These are phyloP conservation scores for Mytilinidion resinicola DNA, from an alignment of 495 filamentous ascomycete genomes.

Conservation along the genomic window DNA sequence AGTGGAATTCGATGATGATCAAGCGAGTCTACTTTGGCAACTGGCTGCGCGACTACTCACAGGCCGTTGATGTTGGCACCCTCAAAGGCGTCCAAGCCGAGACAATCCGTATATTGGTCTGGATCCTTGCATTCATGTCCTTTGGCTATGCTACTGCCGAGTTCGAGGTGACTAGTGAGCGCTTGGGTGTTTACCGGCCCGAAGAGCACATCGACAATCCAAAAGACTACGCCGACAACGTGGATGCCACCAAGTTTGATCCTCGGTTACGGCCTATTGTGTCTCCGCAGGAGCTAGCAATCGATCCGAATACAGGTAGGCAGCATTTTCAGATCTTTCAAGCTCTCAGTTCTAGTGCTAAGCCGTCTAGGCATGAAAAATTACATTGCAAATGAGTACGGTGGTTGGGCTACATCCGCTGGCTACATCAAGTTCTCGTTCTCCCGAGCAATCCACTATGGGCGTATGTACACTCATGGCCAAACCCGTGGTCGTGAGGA, in stretches of 20 bases:
- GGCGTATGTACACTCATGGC: constrained; percentile 76
- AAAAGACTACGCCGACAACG: constrained; percentile 82
- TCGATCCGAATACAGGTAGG: constrained; percentile 66
- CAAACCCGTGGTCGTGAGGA: constrained; percentile 63
- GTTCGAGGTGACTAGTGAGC: constrained; percentile 90
- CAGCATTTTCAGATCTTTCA: neutral
- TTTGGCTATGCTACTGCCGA: constrained; percentile 97
- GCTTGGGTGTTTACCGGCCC: constrained; percentile 85
- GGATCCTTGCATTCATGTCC: constrained; percentile 85
- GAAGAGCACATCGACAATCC: constrained; percentile 95
- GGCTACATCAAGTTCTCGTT: constrained; percentile 87
- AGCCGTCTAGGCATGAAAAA: constrained; percentile 75
- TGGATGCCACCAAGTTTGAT: constrained; percentile 80
- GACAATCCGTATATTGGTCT: constrained; percentile 83
- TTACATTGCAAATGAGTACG: constrained; percentile 88
- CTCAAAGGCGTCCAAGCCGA: constrained; percentile 82
- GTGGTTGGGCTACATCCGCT: constrained; percentile 79
- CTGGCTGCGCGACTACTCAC: constrained; percentile 54
- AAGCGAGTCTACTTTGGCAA: constrained; percentile 86
- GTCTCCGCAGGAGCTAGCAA: constrained; percentile 64
- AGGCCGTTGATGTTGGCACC: constrained; percentile 88
- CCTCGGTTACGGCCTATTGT: constrained; percentile 75
- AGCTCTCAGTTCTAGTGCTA: neutral
- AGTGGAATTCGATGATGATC: constrained; percentile 89
- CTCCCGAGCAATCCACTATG: constrained; percentile 78